Percentiles rank a stretch among this genome's conserved stretches.
Evolutionary conservation across 331 rosid genomes (phyloP).

Genomic region (Rhamnella rubrinervis): DNA sequence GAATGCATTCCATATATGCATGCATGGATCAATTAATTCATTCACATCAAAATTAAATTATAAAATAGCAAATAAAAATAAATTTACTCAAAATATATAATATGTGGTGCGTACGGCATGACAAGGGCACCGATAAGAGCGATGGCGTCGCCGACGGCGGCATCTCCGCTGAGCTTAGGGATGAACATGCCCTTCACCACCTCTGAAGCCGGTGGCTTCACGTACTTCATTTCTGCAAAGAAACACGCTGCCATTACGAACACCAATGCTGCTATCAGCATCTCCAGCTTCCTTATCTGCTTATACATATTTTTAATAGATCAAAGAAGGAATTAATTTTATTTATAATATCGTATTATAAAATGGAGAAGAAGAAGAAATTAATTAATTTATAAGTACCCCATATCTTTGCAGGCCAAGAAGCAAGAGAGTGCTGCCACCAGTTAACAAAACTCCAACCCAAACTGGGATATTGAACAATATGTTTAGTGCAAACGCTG

Average conservation of each 20-base stretch:
- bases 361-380: background rate
- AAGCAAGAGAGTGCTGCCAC: constrained; percentile 75
- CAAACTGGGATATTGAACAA: constrained; percentile 75
- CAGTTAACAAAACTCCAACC: constrained; percentile 82
- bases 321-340: background rate
- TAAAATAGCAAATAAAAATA: no score
- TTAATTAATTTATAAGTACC: constrained; percentile 36
- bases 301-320: no score
- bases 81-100: no score
- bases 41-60: background rate
- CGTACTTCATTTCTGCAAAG: constrained; percentile 78
- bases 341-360: background rate
- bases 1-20: background rate
- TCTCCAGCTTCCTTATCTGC: constrained; percentile 82
- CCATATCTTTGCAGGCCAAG: constrained; percentile 82
- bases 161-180: constrained; percentile 52
- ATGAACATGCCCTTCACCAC: constrained; percentile 51
- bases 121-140: constrained; percentile 88
- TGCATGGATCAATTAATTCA: no score
- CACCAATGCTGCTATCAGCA: constrained; percentile 60
- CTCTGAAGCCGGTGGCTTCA: constrained; percentile 52
- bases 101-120: constrained; percentile 61
- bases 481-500: constrained; percentile 71
- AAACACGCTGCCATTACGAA: constrained; percentile 86
- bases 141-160: constrained; percentile 79